Evolutionary conservation across 2,329 filamentous ascomycete species (phyloP).

Genomic region (Aspergillus sp.): DNA sequence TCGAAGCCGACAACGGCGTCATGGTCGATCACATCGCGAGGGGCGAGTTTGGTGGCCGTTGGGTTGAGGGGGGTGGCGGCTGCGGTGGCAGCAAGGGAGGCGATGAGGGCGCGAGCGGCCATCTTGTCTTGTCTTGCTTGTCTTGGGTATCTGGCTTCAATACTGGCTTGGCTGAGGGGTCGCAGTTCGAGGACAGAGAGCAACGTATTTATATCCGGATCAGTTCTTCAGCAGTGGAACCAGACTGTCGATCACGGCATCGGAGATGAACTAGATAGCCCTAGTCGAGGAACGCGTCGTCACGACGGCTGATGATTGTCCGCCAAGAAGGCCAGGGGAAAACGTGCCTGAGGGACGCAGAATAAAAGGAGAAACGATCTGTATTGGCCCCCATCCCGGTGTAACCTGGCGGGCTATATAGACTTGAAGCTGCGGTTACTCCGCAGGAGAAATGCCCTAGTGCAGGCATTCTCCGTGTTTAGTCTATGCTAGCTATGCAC

Average conservation of each 20-base stretch:
- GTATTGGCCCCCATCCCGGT: not conserved
- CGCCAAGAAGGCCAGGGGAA: conserved; percentile 1
- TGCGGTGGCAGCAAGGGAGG: conserved; percentile 5
- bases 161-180: not conserved
- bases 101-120: conserved; percentile 6
- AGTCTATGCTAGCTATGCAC: not conserved
- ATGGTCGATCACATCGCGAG: conserved; percentile 45
- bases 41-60: conserved; percentile 1
- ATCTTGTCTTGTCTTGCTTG: conserved; percentile 1
- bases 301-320: not conserved
- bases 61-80: not conserved
- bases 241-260: not conserved
- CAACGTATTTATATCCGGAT: not conserved
- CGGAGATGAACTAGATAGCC: not conserved
- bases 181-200: too few relatives aligned
- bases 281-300: not conserved
- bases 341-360: not conserved
- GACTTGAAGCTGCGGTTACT: not conserved
- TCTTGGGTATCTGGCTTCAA: not conserved
- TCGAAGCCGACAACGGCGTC: conserved; percentile 55
- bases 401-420: not conserved
- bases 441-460: not conserved
- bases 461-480: not conserved
- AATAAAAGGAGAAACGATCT: not conserved
- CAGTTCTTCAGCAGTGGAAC: not conserved